Percentiles rank a stretch among this genome's conserved stretches.
Evolutionary conservation across 768 basidiomycete genomes (phyloP).

Genomic region (Leccinum pellstonianum): DNA sequence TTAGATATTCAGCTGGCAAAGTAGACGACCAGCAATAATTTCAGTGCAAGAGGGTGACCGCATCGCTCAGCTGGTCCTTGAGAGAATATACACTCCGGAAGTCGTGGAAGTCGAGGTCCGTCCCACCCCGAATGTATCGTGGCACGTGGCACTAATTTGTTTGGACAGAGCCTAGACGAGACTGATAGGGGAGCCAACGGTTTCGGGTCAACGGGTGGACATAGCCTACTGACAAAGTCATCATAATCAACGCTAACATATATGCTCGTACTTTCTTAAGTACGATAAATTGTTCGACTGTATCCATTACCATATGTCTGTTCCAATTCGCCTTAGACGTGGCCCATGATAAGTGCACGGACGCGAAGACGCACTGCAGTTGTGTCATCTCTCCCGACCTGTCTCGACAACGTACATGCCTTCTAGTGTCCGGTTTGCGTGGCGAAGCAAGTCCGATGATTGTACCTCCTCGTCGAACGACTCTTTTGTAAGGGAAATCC

Average conservation of each 20-base stretch:
- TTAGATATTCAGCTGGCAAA: neutral
- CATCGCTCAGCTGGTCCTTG: slow-evolving; percentile 93
- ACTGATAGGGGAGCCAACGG: slow-evolving; percentile 83
- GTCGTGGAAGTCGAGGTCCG: slow-evolving; percentile 80
- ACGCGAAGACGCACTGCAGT: slow-evolving; percentile 6
- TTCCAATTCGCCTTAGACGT: slow-evolving; percentile 1
- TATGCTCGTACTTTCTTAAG: neutral
- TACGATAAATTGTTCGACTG: slow-evolving; percentile 6
- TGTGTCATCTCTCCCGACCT: slow-evolving; percentile 27
- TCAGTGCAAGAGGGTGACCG: slow-evolving; percentile 91
- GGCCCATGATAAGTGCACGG: neutral
- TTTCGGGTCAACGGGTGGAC: slow-evolving; percentile 95
- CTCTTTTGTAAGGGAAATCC: slow-evolving; percentile 30
- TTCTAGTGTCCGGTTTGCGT: slow-evolving; percentile 46
- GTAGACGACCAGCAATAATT: neutral
- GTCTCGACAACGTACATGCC: slow-evolving; percentile 65
- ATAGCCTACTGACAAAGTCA: slow-evolving; percentile 42
- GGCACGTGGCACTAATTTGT: slow-evolving; percentile 2
- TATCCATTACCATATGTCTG: neutral
- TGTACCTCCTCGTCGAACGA: slow-evolving; percentile 26
- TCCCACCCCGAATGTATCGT: neutral
- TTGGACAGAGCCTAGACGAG: slow-evolving; percentile 71
- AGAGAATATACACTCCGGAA: slow-evolving; percentile 84
- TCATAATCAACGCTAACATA: slow-evolving; percentile 9
- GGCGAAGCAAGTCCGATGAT: slow-evolving; percentile 47